Evolutionary conservation across 768 basidiomycete species (phyloP).

Genomic region (Lactarius sp.): DNA sequence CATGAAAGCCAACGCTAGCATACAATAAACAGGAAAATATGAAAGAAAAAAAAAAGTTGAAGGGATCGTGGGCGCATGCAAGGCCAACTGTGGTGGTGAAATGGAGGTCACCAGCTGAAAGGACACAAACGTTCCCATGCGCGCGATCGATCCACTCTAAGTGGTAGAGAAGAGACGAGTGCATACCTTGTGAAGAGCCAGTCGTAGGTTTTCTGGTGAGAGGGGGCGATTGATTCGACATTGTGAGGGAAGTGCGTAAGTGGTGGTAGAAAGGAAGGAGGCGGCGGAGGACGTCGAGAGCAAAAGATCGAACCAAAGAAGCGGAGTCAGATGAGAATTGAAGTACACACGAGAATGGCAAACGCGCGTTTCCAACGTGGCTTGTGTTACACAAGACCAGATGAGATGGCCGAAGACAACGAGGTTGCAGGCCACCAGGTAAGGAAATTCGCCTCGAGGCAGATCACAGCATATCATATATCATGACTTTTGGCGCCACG

Average conservation of each 20-base stretch:
- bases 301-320: conserved; percentile 21
- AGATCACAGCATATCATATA: conserved; percentile 23
- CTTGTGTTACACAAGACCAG: conserved; percentile 23
- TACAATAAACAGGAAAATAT: not conserved
- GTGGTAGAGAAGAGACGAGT: not conserved
- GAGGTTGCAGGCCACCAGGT: conserved; percentile 22
- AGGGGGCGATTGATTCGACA: conserved; percentile 27
- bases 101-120: not conserved
- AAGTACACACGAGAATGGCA: conserved; percentile 25
- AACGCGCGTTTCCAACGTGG: conserved; percentile 29
- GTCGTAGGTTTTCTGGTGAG: conserved; percentile 20
- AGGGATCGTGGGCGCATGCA: not conserved
- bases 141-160: conserved; percentile 15
- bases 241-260: conserved; percentile 11
- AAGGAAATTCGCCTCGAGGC: conserved; percentile 28
- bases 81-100: not conserved
- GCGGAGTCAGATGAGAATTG: conserved; percentile 22
- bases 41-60: not conserved
- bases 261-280: conserved; percentile 1
- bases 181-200: conserved; percentile 21
- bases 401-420: conserved; percentile 24
- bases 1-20: not conserved
- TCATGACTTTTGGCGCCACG: conserved; percentile 20
- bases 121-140: not conserved
- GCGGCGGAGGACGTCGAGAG: conserved; percentile 15